Evolutionary conservation across 169 alveolate genomes (phyloP).

Genomic region (Perkinsus marinus): DNA sequence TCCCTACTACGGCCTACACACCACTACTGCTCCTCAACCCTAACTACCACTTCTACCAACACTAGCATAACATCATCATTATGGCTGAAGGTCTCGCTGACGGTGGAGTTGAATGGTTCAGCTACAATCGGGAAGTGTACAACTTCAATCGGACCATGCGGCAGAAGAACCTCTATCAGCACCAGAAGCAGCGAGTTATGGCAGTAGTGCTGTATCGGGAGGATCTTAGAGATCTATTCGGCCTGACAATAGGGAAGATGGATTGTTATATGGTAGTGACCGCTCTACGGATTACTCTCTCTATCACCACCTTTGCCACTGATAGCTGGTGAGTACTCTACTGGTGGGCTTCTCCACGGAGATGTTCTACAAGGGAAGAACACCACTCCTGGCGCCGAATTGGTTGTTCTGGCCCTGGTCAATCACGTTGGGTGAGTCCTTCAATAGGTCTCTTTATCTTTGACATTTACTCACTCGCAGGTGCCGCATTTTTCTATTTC

Average conservation of each 20-base stretch:
- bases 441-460: background rate
- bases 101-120: background rate
- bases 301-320: background rate
- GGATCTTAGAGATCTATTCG: background rate
- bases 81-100: background rate
- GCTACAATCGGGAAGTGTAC: background rate
- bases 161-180: background rate
- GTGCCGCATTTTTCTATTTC: background rate
- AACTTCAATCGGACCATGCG: background rate
- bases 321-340: background rate
- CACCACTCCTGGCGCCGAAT: background rate
- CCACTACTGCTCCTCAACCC: background rate
- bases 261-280: background rate
- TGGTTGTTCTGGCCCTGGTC: background rate
- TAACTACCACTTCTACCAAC: background rate
- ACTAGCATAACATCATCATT: background rate
- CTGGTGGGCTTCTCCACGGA: background rate
- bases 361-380: background rate
- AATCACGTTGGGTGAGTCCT: background rate
- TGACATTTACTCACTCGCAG: background rate
- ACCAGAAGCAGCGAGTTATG: background rate
- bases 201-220: background rate
- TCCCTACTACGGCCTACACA: background rate
- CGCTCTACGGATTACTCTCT: background rate
- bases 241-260: background rate